Percentiles rank a stretch among this genome's conserved stretches.
These are phyloP conservation scores for Chlamydomonas reinhardtii DNA, from an alignment of 163 green algal genomes.

Conservation along the genomic window DNA sequence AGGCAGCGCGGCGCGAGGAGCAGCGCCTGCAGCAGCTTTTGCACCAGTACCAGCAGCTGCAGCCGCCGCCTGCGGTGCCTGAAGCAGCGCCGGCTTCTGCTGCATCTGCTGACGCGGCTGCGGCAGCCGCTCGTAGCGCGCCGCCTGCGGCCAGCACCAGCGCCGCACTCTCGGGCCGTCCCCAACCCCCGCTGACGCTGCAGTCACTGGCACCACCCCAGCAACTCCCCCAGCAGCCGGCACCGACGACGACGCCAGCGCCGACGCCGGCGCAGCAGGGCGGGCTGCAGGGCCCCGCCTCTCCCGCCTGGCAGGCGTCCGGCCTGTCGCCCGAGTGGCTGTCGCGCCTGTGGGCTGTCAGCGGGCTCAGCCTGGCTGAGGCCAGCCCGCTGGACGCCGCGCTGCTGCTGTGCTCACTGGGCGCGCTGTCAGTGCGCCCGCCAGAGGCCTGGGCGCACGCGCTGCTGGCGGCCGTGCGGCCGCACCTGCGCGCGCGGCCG, in stretches of 20 bases:
- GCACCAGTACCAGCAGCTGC: background rate
- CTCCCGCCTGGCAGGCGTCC: constrained; percentile 16
- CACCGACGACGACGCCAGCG: background rate
- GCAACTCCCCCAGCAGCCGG: background rate
- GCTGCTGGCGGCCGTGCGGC: constrained; percentile 15
- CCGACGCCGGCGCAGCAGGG: background rate
- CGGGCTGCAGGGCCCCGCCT: background rate
- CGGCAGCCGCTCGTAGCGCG: background rate
- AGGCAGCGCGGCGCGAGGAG: constrained; percentile 21
- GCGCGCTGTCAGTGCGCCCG: background rate
- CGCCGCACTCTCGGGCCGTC: background rate
- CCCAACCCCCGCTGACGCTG: background rate
- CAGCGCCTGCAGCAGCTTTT: background rate
- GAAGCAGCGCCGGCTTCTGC: background rate
- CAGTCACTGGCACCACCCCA: background rate
- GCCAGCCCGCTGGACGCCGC: constrained; percentile 25
- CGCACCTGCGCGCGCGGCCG: background rate
- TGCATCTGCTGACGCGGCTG: background rate
- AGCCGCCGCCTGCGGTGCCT: background rate
- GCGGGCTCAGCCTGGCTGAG: background rate
- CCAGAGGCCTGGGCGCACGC: background rate
- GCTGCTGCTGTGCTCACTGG: constrained; percentile 33
- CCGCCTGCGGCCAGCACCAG: too few relatives aligned
- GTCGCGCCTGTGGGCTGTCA: constrained; percentile 15
- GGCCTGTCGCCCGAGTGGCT: constrained; percentile 33